A percentile compares a stretch with the other conserved stretches of the same genome.
These are phyloP conservation scores for Cercospora canescens DNA, from an alignment of 2,329 filamentous ascomycete genomes.

Conservation along the genomic window DNA sequence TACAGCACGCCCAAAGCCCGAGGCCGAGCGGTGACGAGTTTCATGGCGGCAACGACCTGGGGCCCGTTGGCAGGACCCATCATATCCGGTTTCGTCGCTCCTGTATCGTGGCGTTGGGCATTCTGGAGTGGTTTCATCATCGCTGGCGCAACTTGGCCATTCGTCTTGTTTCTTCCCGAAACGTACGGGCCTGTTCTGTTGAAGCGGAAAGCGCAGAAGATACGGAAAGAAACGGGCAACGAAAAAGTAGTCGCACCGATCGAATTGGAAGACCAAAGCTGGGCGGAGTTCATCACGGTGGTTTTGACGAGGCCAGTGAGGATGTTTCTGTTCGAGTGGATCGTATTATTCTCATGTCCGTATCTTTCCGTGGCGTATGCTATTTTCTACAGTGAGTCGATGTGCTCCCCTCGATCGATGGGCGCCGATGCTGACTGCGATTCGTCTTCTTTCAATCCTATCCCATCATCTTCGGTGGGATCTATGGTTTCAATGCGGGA, in stretches of 20 bases:
- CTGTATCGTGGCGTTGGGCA: constrained; percentile 67
- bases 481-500: constrained; percentile 65
- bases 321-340: constrained; percentile 73
- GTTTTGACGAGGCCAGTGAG: constrained; percentile 70
- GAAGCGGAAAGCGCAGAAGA: constrained; percentile 50
- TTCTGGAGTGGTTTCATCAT: constrained; percentile 72
- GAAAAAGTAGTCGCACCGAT: constrained; percentile 58
- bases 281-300: constrained; percentile 64
- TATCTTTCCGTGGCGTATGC: constrained; percentile 65
- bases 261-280: constrained; percentile 59
- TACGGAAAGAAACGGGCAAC: constrained; percentile 61
- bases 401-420: neutral
- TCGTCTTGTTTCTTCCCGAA: constrained; percentile 61
- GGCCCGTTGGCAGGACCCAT: constrained; percentile 68
- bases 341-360: constrained; percentile 71
- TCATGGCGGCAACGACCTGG: constrained; percentile 66
- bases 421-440: neutral
- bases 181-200: constrained; percentile 49
- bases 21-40: constrained; percentile 62
- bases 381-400: constrained; percentile 58
- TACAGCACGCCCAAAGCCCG: constrained; percentile 58
- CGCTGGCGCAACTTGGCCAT: constrained; percentile 61
- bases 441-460: constrained; percentile 72
- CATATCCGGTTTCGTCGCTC: constrained; percentile 62
- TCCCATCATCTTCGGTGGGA: constrained; percentile 62